Evolutionary conservation across 306 rosid genomes (phyloP), one percentile per base, ranked within the genome.

Genomic region (Fragaria nilgerrensis): DNA sequence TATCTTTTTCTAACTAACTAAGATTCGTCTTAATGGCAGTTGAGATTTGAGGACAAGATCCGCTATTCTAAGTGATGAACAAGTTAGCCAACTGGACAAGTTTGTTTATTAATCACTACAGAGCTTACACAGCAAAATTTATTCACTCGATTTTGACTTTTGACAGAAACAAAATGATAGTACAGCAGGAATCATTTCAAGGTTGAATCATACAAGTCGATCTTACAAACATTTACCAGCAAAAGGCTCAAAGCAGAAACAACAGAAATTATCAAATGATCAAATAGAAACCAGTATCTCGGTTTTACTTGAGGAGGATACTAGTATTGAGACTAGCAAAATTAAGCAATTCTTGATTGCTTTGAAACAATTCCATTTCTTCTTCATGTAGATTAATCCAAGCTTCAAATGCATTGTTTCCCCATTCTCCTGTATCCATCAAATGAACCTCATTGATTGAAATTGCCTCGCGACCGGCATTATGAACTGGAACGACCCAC

Each of bases 301-400:
- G 53, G 17, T 4, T 48, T 15, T 0, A 48, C 5, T 17, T 48
- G 25, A 53, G 63, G 9, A 3, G 5, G 0, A 44, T 44, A 22
- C 15, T 56, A 23, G 79, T 70, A 68, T 74, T 78, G 12, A 80
- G 7, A 55, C 69, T 7, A 37, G 79, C 79, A 5, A 80, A 80
- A 10, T 62, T 29, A 34, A 80, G 83, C 32, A 74, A 70, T 3
- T 74, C 78, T 27, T 50, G 47, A 23, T 76, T 58, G 34, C 39
- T 39, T 32, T 5, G 73, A 39, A 76, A 50, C 6, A 13, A 7
- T 6, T n/a, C 34, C 61, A 47, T 49, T 5, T 47, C 79, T 6
- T 77, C 75, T 56, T 77, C 52, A 41, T 7, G 58, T 27, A 77
- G 58, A 23, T 15, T 13, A 10, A 68, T 62, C 80, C 80, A 68